A percentile compares a stretch with the other conserved stretches of the same genome.
phyloP scores from a whole-genome alignment of 2,329 filamentous ascomycete genomes.

The Fusarium paranaense region DNA sequence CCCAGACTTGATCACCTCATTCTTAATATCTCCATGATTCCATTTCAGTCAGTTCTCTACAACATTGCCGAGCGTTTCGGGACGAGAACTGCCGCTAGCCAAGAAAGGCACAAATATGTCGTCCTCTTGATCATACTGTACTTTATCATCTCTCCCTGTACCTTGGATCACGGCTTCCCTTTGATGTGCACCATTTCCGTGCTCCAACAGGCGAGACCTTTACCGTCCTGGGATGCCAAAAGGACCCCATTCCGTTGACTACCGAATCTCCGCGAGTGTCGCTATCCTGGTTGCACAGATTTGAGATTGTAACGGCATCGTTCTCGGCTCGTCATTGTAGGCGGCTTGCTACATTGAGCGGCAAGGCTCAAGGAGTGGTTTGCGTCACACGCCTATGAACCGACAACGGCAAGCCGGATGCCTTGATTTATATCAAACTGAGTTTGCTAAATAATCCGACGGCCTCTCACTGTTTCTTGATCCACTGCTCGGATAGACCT shows the following conservation, averaged over 20 bases:
- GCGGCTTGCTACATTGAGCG: constrained; percentile 15
- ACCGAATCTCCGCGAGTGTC: constrained; percentile 35
- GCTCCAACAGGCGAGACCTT: constrained; percentile 1
- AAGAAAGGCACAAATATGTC: constrained; percentile 1
- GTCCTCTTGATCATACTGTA: not conserved
- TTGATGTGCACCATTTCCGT: not conserved
- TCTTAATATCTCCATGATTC: not conserved
- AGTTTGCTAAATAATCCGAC: constrained; percentile 12
- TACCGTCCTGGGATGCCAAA: not conserved
- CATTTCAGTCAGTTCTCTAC: not conserved
- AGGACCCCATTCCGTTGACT: not conserved
- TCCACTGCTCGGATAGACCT: not conserved
- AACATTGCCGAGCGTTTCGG: not conserved
- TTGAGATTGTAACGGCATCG: constrained; percentile 19
- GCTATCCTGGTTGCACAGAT: constrained; percentile 26
- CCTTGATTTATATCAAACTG: constrained; percentile 12
- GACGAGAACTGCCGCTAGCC: constrained; percentile 1
- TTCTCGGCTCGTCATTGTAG: constrained; percentile 24
- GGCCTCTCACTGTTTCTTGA: not conserved
- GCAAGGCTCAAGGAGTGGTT: constrained; percentile 27
- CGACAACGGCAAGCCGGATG: constrained; percentile 23
- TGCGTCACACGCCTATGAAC: constrained; percentile 30
- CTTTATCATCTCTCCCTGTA: not conserved
- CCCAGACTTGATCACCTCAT: not conserved
- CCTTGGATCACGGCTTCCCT: not conserved